Base-by-base conservation (phyloP, 2,329 filamentous ascomycete genomes). In the Arthrobotrys entomopaga region DNA sequence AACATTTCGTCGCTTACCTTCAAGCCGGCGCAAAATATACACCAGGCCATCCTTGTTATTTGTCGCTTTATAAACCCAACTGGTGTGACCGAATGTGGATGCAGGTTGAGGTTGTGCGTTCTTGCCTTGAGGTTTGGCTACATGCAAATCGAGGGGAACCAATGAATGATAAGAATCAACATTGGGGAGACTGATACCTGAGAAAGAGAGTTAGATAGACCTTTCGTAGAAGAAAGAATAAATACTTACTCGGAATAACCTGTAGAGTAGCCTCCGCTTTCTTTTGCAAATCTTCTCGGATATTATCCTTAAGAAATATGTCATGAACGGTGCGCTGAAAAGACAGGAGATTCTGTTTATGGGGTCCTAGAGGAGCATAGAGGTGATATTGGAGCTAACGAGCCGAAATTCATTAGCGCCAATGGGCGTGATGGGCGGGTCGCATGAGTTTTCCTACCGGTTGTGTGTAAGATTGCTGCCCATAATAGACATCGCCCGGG, bases 11-110 rank as follows among this genome's bases (percentile, higher is more conserved):
- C 26, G 16, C 15, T 15, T 81, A 88, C 88, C 91, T 85, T 97
- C 93, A 20, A 99, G 86, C 75, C 95, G 87, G 76, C 95, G 87
- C 53, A 99, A 84, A 67, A 90, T 92, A 82, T 96, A 98, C n/a
- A 89, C 88, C 77, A 91, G 89, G 10, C 93, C 95, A 78, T 94
- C 94, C 80, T 95, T 95, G 81, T 87, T 90, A 5, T 92, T 96
- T 22, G 90, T 89, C 7, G 93, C 94, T 83, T 98, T 98, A 84
- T 97, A 99, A 0, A 97, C 88, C 92, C 93, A 98, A 78, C 90
- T 97, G 4, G 90, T 88, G 79, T 92, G 96, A 26, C 93, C 92
- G 81, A 97, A 97, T 2, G 89, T 87, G 77, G 90, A 92, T 81
- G 92, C 93, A 3, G 63, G 24, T 77, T 93, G 88, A 74, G 92